Base-by-base conservation (phyloP, 192 early-diverging fungal genomes). In the Coemansia sp. region DNA sequence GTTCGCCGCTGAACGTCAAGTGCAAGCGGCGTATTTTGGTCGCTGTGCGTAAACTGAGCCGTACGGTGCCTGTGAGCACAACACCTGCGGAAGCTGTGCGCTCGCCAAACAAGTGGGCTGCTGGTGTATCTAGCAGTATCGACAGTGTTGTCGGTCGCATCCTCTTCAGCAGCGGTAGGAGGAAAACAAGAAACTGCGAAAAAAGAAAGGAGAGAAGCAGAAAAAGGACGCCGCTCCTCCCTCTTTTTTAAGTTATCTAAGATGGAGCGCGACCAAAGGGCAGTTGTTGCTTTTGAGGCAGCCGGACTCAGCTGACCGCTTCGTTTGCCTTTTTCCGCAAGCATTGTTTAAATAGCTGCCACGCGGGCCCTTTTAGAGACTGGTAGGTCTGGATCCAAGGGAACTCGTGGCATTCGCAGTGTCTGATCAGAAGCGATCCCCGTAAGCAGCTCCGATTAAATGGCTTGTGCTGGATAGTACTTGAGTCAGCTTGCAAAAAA, bases 101-200 rank as follows among this genome's bases (percentile, higher is more conserved):
- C 20, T 74, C 67, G 46, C 73, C 66, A 51, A 39, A 61, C 57
- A 74, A 39, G 50, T 63, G 28, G 9, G 68, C 55, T 21, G 34
- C 26, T 43, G 72, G 70, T n/a, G 59, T 36, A 26, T 72, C 64
- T 14, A 66, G 60, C 37, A 40, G 21, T 24, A 72, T 66, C n/a
- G 58, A 18, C n/a, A 72, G 20, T 11, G 37, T 43, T 3, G 35
- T 37, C 3, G 69, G 58, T 36, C 59, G 42, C 56, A 59, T 71
- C 16, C 21, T 36, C 18, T 23, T 31, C 53, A 11, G 51, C 40
- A 46, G 28, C 11, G 34, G 18, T 24, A 21, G 57, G 9, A 11
- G 43, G 5, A 26, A 23, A 26, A 55, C 3, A 48, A 36, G 35
- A 55, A 39, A 2, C 5, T 16, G 14, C 35, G 24, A 31, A 50